Percentiles rank a stretch among this genome's conserved stretches.
phyloP scores from a whole-genome alignment of 2,329 filamentous ascomycete species.

The Diplodia corticola region DNA sequence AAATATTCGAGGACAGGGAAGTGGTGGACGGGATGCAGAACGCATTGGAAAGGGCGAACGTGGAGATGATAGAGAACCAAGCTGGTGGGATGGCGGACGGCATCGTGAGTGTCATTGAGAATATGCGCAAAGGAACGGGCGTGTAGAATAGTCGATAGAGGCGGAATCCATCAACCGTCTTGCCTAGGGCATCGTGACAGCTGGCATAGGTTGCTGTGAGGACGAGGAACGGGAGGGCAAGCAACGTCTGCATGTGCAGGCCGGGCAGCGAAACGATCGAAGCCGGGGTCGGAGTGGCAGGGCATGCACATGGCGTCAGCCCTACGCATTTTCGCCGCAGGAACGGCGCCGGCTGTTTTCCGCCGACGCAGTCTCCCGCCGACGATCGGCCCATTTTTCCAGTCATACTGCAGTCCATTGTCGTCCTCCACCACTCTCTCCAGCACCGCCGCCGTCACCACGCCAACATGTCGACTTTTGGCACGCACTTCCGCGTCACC shows the following conservation, averaged over 20 bases:
- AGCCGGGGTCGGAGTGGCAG: not conserved
- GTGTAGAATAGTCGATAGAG: not conserved
- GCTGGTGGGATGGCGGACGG: conserved; percentile 55
- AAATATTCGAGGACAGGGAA: conserved; percentile 76
- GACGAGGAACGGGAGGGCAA: not conserved
- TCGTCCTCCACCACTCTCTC: not conserved
- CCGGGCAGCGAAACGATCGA: not conserved
- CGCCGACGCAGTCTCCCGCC: conserved; percentile 2
- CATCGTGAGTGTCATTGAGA: conserved; percentile 29
- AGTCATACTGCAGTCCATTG: conserved; percentile 11
- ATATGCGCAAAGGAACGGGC: not conserved
- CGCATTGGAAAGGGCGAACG: conserved; percentile 65
- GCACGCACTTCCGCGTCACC: conserved; percentile 76
- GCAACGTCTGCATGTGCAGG: not conserved
- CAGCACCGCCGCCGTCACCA: not conserved
- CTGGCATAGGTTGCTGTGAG: too few relatives aligned
- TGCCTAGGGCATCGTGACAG: too few relatives aligned
- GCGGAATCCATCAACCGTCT: not conserved
- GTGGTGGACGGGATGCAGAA: conserved; percentile 71
- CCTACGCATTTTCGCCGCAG: conserved; percentile 6
- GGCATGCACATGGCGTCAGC: not conserved
- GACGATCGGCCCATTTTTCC: conserved; percentile 20
- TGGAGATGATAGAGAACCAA: conserved; percentile 60
- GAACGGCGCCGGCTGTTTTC: conserved; percentile 1
- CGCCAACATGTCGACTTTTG: conserved; percentile 77